phyloP scores from a whole-genome alignment of 352 stramenopile genomes.

The Pythium myriotylum region DNA sequence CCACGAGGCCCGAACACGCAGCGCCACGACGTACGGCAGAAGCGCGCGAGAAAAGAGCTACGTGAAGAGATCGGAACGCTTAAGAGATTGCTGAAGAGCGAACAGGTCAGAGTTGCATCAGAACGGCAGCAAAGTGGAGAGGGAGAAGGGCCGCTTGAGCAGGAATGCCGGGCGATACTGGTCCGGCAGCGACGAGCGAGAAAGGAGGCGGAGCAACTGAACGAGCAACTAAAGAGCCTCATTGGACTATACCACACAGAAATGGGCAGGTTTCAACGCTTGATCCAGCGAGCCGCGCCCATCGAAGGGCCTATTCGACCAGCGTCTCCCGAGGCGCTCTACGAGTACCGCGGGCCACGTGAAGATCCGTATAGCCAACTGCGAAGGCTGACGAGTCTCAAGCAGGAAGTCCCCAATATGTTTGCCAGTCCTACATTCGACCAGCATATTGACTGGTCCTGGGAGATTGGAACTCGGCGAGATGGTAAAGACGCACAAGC shows the following conservation, averaged over 20 bases:
- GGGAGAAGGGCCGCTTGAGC: not conserved
- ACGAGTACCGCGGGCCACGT: not conserved
- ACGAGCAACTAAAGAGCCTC: not conserved
- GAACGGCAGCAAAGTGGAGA: not conserved
- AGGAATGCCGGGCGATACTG: slow-evolving; percentile 3
- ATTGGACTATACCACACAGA: not conserved
- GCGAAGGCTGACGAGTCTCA: too few species aligned
- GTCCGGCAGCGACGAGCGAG: not conserved
- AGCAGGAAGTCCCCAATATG: too few species aligned
- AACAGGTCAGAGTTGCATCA: not conserved
- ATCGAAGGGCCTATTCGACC: not conserved
- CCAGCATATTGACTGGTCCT: not conserved
- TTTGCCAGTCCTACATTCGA: too few species aligned
- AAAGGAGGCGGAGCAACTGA: not conserved
- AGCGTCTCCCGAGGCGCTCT: not conserved
- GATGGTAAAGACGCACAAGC: too few species aligned
- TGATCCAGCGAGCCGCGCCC: not conserved
- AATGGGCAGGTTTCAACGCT: not conserved
- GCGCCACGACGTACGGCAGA: not conserved
- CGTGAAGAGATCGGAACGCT: slow-evolving; percentile 3
- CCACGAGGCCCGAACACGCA: not conserved
- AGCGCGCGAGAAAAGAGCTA: not conserved
- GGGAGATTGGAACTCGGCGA: not conserved
- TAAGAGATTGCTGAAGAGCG: not conserved
- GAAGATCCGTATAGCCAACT: too few species aligned